Percentiles rank a stretch among this genome's conserved stretches.
Conservation (phyloP, 441 rosid genomes). For the Aquilaria agallochum region DNA sequence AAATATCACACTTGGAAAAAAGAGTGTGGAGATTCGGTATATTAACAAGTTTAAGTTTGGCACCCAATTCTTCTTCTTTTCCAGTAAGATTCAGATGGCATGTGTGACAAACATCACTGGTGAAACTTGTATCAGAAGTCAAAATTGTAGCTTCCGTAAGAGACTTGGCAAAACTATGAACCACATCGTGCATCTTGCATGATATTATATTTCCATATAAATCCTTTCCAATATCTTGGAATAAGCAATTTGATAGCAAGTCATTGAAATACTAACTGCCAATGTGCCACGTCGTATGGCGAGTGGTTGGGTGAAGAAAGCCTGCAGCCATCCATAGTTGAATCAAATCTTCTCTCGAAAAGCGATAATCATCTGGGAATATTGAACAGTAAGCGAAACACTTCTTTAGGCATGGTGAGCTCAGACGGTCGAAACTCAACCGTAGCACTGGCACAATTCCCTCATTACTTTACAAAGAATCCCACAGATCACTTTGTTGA, state of each 20-base stretch:
- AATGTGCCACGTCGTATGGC: background rate
- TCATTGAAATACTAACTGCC: conserved; percentile 18
- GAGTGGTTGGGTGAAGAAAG: background rate
- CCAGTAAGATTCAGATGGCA: conserved; percentile 3
- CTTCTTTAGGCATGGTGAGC: too few species aligned
- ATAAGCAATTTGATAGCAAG: conserved; percentile 18
- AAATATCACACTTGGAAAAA: background rate
- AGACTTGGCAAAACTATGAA: conserved; percentile 20
- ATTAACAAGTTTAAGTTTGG: background rate
- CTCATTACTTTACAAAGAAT: too few species aligned
- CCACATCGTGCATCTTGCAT: conserved; percentile 28
- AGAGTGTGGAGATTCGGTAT: conserved; percentile 7
- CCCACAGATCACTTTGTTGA: too few species aligned
- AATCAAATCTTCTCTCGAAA: too few species aligned
- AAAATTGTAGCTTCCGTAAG: conserved; percentile 7
- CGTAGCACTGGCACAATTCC: too few species aligned
- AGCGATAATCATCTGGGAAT: too few species aligned
- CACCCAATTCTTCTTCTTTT: background rate
- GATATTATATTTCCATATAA: background rate
- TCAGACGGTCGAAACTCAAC: too few species aligned
- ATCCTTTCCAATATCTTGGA: conserved; percentile 23
- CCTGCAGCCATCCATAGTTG: too few species aligned
- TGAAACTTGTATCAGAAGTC: background rate
- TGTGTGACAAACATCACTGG: background rate
- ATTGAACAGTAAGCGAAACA: too few species aligned